Evolutionary conservation across 2,329 filamentous ascomycete species (phyloP), one percentile per base, ranked within the genome.

Genomic region (Fusarium austroafricanum): DNA sequence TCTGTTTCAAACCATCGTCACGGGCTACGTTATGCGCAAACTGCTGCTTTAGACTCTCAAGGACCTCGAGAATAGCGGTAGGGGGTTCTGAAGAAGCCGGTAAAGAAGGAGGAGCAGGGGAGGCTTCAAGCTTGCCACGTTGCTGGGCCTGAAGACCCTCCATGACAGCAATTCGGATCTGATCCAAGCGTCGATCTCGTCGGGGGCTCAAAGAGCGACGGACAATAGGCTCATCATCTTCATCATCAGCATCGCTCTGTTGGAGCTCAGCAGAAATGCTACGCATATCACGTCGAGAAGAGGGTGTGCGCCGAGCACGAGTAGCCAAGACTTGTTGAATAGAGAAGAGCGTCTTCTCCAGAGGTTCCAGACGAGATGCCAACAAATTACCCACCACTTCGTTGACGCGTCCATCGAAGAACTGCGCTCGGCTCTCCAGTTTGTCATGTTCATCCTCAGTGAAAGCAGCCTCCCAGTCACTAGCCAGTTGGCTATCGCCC

Each of bases 181-280:
- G 93, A 59, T 97, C 94, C 72, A 94, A 79, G 71, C 89, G 93
- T 72, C 90, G 90, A 75, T 97, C 93, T 64, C 90, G 87, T 58
- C 88, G 87, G 18, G 94, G 93, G 71, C 94, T 97, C 71, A 90
- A 85, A 8, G 92, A 91, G 51, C 92, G 89, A 75, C 88, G 84
- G 65, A 84, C 80, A 61, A 81, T 65, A 55, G 88, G 86, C 57
- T 90, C 92, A 21, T 97, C 94, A 69, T 96, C 94, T 75, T 97
- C 94, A 65, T 97, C 94, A 76, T 98, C 95, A 12, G 96, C 95
- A 79, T 98, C 96, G 76, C 95, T 97, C 61, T 96, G 89, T 46
- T 87, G 84, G 5, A 86, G 75, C 29, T 93, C 91, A n/a, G 84
- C 87, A 45, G 92, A 94, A 39, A 88, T 79, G 76, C 90, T 93